Conservation (phyloP, 1,139 yeast species). For the Saccharomycopsis hybrid region DNA sequence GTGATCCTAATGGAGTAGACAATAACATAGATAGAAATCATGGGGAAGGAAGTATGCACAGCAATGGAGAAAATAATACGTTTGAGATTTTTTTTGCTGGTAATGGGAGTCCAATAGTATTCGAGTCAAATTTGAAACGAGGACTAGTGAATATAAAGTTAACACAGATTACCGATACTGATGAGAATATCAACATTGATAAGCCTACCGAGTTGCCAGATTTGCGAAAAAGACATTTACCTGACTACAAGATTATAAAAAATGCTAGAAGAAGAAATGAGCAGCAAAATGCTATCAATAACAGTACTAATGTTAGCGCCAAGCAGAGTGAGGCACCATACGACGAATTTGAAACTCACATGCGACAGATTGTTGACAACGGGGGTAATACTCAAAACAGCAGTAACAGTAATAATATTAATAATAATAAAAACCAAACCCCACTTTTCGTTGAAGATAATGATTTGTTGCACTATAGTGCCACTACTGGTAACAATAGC, state of each 20-base stretch:
- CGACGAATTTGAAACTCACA: no score
- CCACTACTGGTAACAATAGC: neutral
- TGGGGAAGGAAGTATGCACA: neutral
- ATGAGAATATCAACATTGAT: constrained; percentile 2
- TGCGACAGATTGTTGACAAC: no score
- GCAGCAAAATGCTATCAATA: neutral
- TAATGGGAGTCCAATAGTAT: constrained; percentile 15
- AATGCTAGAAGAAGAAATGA: neutral
- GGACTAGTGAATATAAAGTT: constrained; percentile 7
- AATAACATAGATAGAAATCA: neutral
- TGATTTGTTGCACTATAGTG: no score
- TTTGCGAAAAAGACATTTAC: constrained; percentile 1
- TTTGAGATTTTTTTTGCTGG: constrained; percentile 16
- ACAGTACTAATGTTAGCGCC: neutral
- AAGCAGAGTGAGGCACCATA: no score
- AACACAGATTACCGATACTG: constrained; percentile 15
- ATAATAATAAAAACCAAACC: neutral
- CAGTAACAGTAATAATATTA: neutral
- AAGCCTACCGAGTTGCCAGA: neutral
- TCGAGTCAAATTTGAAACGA: constrained; percentile 12
- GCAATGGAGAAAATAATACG: neutral
- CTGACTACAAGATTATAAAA: constrained; percentile 10
- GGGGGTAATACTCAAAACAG: neutral
- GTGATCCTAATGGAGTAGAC: neutral
- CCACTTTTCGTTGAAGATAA: neutral